These are phyloP conservation scores for Castanea crenata DNA, from an alignment of 306 rosid genomes.

Conservation along the genomic window DNA sequence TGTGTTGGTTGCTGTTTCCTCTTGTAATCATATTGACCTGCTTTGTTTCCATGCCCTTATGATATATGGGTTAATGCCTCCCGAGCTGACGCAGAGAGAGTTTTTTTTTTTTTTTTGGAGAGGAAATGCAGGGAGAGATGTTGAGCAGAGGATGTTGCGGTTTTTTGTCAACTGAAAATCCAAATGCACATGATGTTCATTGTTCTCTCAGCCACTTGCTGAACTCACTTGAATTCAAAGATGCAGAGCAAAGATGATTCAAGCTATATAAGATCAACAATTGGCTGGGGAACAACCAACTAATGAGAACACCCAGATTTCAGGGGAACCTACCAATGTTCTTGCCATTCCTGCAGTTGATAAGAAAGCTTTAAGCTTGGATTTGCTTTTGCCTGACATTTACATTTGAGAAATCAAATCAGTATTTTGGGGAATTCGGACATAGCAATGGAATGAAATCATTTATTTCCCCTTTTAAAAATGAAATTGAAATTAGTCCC, in stretches of 20 bases:
- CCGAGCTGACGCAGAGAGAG: too few species aligned
- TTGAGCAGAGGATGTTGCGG: too few species aligned
- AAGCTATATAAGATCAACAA: constrained; percentile 30
- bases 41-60: too few species aligned
- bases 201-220: constrained; percentile 54
- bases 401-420: background rate
- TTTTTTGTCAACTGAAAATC: too few species aligned
- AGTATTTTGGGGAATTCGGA: too few species aligned
- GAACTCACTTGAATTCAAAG: constrained; percentile 41
- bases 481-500: background rate
- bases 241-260: constrained; percentile 34
- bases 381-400: constrained; percentile 1
- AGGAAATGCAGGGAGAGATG: too few species aligned
- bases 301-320: constrained; percentile 26
- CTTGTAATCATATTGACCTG: too few species aligned
- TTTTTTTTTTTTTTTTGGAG: too few species aligned
- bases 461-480: background rate
- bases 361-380: constrained; percentile 33
- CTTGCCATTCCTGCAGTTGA: constrained; percentile 35
- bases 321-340: constrained; percentile 36
- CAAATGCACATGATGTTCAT: constrained; percentile 1
- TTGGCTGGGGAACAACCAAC: constrained; percentile 27
- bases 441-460: too few species aligned
- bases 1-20: too few species aligned
- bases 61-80: too few species aligned